These are phyloP conservation scores for Babesia sp. DNA, from an alignment of 169 alveolate species.

Conservation along the genomic window DNA sequence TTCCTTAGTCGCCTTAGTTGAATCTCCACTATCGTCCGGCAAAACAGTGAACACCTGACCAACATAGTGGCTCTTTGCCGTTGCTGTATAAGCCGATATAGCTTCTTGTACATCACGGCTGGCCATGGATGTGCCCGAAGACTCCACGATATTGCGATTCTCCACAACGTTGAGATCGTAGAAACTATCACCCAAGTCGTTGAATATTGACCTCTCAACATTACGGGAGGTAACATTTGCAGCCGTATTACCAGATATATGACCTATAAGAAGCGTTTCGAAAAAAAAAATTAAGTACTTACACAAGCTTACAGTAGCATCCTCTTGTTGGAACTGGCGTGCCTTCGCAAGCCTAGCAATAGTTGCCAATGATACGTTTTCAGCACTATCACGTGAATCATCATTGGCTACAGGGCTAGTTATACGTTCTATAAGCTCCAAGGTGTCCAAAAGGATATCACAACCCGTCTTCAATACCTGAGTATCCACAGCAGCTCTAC, in stretches of 20 bases:
- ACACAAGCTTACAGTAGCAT: constrained; percentile 20
- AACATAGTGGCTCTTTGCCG: not conserved
- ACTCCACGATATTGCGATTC: constrained; percentile 4
- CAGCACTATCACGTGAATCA: not conserved
- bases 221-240: too few relatives aligned
- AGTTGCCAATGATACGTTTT: not conserved
- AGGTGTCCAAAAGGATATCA: constrained; percentile 15
- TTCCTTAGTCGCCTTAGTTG: not conserved
- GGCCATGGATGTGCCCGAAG: not conserved
- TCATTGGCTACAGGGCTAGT: not conserved
- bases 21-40: not conserved
- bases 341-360: constrained; percentile 1
- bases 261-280: not conserved
- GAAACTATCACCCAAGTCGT: constrained; percentile 29
- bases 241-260: not conserved
- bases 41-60: constrained; percentile 9
- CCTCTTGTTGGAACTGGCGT: constrained; percentile 1
- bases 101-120: not conserved
- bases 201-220: not conserved
- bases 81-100: not conserved
- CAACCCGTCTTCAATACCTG: not conserved
- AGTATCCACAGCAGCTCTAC: constrained; percentile 1
- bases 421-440: not conserved
- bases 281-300: not conserved
- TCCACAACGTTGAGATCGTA: constrained; percentile 23